These are phyloP conservation scores for Luvunga scandens DNA, from an alignment of 345 rosid genomes.

Conservation along the genomic window DNA sequence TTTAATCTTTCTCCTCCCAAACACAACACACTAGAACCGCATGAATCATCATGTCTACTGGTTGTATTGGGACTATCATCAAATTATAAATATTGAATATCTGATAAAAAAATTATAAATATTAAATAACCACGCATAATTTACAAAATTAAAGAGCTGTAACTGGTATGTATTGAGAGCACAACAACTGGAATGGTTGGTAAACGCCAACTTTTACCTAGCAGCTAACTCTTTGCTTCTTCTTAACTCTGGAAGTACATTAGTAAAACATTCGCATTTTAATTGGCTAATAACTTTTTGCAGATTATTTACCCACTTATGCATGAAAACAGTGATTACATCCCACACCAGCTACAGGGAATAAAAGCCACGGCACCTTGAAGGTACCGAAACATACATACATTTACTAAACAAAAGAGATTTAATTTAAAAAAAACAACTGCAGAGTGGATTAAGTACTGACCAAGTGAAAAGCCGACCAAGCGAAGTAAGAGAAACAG, in stretches of 20 bases:
- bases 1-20: not conserved
- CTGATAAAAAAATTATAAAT: not conserved
- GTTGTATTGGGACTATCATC: not conserved
- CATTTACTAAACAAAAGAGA: not conserved
- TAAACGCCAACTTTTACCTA: not conserved
- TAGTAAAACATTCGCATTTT: too few relatives aligned
- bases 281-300: too few relatives aligned
- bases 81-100: slow-evolving; percentile 1
- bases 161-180: not conserved
- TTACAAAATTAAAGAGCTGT: not conserved
- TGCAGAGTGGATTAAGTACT: slow-evolving; percentile 19
- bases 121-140: not conserved
- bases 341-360: not conserved
- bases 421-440: not conserved
- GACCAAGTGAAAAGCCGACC: slow-evolving; percentile 84
- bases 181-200: not conserved
- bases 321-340: not conserved
- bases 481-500: slow-evolving; percentile 64
- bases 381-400: not conserved
- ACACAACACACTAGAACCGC: not conserved
- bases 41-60: not conserved
- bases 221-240: not conserved
- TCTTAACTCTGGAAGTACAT: not conserved
- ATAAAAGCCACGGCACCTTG: not conserved
- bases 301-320: not conserved